Evolutionary conservation across 2,329 filamentous ascomycete species (phyloP).

Genomic region (Xylaria sp.): DNA sequence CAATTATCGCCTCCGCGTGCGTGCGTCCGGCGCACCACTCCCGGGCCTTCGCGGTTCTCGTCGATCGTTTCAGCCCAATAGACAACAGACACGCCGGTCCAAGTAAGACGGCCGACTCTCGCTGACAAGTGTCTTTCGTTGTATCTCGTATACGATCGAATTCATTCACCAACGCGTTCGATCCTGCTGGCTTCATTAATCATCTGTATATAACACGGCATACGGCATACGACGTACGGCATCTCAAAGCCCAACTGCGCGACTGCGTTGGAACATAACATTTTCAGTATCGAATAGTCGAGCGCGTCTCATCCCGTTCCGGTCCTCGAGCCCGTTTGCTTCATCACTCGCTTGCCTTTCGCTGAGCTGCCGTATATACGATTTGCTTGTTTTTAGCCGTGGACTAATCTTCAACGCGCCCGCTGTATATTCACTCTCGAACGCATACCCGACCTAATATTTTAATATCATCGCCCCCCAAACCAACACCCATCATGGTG

Average conservation of each 20-base stretch:
- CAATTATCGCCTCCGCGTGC: background rate
- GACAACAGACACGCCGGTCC: background rate
- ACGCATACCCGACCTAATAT: slow-evolving; percentile 32
- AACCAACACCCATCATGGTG: slow-evolving; percentile 44
- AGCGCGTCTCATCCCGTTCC: slow-evolving; percentile 6
- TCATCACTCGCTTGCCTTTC: background rate
- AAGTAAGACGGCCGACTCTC: slow-evolving; percentile 7
- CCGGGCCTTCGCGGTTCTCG: slow-evolving; percentile 19
- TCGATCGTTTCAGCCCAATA: slow-evolving; percentile 32
- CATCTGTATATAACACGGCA: slow-evolving; percentile 14
- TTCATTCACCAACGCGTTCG: background rate
- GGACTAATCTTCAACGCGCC: slow-evolving; percentile 4
- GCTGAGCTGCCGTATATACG: slow-evolving; percentile 16
- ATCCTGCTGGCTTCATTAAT: slow-evolving; percentile 2
- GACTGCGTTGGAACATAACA: slow-evolving; percentile 1
- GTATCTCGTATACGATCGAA: slow-evolving; percentile 8
- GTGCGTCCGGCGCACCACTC: slow-evolving; percentile 3
- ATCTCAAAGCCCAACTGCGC: slow-evolving; percentile 8
- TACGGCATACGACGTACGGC: slow-evolving; percentile 12
- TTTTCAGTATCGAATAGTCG: background rate
- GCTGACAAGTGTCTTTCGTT: slow-evolving; percentile 7
- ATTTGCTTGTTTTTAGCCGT: slow-evolving; percentile 8
- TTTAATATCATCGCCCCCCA: slow-evolving; percentile 32
- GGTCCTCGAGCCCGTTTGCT: background rate
- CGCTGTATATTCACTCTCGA: background rate